These are phyloP conservation scores for Paracorniculantispora psalliotae DNA, from an alignment of 2,329 filamentous ascomycete species.

Conservation along the genomic window DNA sequence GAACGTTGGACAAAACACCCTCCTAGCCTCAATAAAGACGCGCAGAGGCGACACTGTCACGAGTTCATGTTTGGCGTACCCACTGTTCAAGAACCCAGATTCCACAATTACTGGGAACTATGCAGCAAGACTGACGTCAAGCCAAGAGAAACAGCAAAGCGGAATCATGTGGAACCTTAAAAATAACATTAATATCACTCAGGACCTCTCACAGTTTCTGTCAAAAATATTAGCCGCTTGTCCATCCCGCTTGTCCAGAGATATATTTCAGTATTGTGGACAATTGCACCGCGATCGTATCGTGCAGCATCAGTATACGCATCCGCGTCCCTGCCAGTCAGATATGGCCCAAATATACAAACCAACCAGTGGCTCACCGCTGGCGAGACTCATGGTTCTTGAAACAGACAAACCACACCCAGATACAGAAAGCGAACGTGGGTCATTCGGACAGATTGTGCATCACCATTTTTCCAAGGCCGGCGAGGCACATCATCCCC, in stretches of 20 bases:
- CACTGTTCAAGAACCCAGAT: neutral
- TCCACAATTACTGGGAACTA: neutral
- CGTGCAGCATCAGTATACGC: neutral
- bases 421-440: slow-evolving; percentile 43
- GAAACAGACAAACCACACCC: slow-evolving; percentile 54
- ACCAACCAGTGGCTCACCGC: slow-evolving; percentile 2
- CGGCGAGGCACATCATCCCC: slow-evolving; percentile 47
- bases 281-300: neutral
- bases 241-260: neutral
- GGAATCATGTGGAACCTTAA: neutral
- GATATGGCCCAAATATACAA: neutral
- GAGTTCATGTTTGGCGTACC: neutral
- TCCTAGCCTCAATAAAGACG: neutral
- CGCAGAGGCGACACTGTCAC: neutral
- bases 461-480: slow-evolving; percentile 46
- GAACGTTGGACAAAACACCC: neutral
- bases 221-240: neutral
- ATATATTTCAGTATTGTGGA: neutral
- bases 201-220: neutral
- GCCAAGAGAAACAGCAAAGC: neutral
- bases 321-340: neutral
- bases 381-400: slow-evolving; percentile 44
- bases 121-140: neutral
- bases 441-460: slow-evolving; percentile 50
- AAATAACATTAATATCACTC: neutral